Evolutionary conservation across 176 grass and related monocot genomes (phyloP), one percentile per base, ranked within the genome.

Genomic region (Aechmea fasciata): DNA sequence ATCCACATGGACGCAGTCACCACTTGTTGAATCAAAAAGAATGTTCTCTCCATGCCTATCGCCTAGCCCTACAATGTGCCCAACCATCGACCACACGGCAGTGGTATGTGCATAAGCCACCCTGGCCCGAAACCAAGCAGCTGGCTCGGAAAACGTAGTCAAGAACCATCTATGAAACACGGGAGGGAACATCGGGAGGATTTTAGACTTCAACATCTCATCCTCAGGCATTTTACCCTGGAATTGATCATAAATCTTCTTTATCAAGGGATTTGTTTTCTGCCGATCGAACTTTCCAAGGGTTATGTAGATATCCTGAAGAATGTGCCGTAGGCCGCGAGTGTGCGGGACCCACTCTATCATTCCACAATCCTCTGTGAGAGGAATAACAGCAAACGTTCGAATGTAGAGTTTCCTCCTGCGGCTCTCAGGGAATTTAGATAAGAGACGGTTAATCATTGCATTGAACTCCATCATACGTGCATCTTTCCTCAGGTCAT

Each of bases 401-500:
- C 89, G 85, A 66, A 97, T 92, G 72, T 97, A 97, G 41, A 97
- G 83, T 79, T 92, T 97, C 76, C 93, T 85, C 74, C 84, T 84
- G 19, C 93, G 79, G 54, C 93, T 97, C 86, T 92, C 93, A 10
- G 86, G 89, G 29, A 92, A 85, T 80, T 92, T 97, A 48, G 86
- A 97, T 68, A 97, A 75, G n/a, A 97, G 86, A 51, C 79, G 84
- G 53, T 97, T 97, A 74, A 97, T 92, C 89, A 87, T 87, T 47
- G 89, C 82, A 77, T 85, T 97, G 84, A 97, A 97, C 72, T 97
- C 93, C 93, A 97, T 92, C 93, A 92, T 97, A 50, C 93, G 85
- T 6, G 93, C 83, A 82, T 97, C 93, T 85, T 97, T 97, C 81
- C 89, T 82, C 53, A 96, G 77, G 51, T 97, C 93, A 57, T 92